phyloP scores from a whole-genome alignment of 2,329 filamentous ascomycete species.

The Domatiomyces globalis region DNA sequence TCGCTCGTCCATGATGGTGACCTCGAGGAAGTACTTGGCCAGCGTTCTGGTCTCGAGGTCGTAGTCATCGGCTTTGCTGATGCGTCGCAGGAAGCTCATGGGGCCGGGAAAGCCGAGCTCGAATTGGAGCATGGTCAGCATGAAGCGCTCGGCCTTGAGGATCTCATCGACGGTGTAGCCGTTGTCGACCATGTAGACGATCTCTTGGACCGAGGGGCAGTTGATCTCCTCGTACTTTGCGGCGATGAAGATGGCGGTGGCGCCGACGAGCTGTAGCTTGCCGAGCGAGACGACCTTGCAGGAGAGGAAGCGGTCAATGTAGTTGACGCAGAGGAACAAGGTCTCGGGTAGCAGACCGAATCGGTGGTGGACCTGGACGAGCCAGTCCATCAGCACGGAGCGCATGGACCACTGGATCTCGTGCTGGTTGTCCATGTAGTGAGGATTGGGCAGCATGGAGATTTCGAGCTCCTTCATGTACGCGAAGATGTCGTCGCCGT shows the following conservation, averaged over 20 bases:
- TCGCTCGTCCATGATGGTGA: constrained; percentile 94
- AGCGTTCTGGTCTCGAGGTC: constrained; percentile 88
- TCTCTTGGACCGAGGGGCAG: constrained; percentile 85
- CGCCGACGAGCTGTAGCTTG: constrained; percentile 90
- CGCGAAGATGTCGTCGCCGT: constrained; percentile 85
- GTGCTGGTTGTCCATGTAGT: constrained; percentile 96
- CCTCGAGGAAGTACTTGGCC: constrained; percentile 94
- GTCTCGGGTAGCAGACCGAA: constrained; percentile 90
- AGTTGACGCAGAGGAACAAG: constrained; percentile 87
- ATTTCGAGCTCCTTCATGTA: constrained; percentile 83
- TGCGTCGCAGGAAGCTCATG: constrained; percentile 92
- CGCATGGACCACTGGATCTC: constrained; percentile 99
- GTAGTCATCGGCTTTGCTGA: constrained; percentile 98
- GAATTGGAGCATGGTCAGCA: constrained; percentile 92
- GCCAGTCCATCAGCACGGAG: constrained; percentile 91
- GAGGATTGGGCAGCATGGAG: constrained; percentile 69
- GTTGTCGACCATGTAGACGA: constrained; percentile 95
- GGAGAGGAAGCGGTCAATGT: constrained; percentile 90
- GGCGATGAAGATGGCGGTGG: constrained; percentile 87
- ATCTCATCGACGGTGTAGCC: constrained; percentile 86
- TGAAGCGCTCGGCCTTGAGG: constrained; percentile 92
- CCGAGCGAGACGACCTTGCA: constrained; percentile 87
- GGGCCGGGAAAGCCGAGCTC: constrained; percentile 96
- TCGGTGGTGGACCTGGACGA: constrained; percentile 86
- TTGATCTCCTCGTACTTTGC: constrained; percentile 99